A percentile compares a stretch with the other conserved stretches of the same genome.
Evolutionary conservation across 352 stramenopile genomes (phyloP).

Genomic region (Pythium rishiriense): DNA sequence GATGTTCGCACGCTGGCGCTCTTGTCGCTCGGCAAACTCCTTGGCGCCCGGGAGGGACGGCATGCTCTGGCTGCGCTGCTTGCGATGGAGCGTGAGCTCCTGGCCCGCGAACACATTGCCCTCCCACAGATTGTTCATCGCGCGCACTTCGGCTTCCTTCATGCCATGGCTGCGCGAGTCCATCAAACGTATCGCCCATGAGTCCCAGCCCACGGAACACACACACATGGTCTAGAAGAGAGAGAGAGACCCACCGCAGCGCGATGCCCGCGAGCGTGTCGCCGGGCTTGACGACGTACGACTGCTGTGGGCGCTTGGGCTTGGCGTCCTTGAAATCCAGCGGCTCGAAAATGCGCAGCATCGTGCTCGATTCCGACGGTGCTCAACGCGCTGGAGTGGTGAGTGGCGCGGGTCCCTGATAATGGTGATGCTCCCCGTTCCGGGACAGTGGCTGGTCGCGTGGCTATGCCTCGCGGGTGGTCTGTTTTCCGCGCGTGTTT

Average conservation of each 20-base stretch:
- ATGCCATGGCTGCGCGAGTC: constrained; percentile 40
- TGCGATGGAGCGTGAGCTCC: constrained; percentile 42
- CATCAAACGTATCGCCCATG: not conserved
- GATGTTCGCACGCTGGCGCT: not conserved
- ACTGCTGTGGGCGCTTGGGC: constrained; percentile 18
- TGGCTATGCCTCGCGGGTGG: constrained; percentile 3
- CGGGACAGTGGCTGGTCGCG: not conserved
- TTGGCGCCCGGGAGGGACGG: constrained; percentile 28
- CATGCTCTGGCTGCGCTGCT: constrained; percentile 48
- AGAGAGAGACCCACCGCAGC: constrained; percentile 25
- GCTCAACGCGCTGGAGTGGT: not conserved
- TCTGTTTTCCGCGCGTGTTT: not conserved
- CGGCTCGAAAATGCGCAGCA: constrained; percentile 43
- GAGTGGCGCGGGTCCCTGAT: not conserved
- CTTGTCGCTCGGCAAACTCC: constrained; percentile 11
- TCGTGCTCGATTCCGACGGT: constrained; percentile 4
- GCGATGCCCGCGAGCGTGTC: constrained; percentile 51
- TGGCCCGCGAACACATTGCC: constrained; percentile 44
- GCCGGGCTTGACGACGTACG: constrained; percentile 42
- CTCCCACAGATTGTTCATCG: constrained; percentile 53
- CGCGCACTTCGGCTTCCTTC: constrained; percentile 47
- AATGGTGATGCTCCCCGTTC: not conserved
- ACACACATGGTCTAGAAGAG: not conserved
- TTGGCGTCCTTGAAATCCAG: constrained; percentile 35
- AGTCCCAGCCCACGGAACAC: not conserved